Evolutionary conservation across 192 early-diverging fungal genomes (phyloP), one percentile per base, ranked within the genome.

Genomic region (Coemansia sp.): DNA sequence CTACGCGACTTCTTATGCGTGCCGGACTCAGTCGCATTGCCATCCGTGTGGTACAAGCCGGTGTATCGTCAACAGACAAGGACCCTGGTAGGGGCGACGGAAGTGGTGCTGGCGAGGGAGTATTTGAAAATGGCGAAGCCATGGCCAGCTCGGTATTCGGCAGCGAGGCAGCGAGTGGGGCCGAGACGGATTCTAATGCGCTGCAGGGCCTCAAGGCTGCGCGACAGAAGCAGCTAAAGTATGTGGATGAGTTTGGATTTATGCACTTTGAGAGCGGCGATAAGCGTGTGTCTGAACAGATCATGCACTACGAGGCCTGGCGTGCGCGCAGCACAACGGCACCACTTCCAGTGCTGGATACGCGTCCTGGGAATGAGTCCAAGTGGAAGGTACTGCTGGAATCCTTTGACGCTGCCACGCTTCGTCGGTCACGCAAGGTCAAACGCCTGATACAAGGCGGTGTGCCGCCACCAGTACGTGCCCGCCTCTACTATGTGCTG

Each of bases 371-470:
- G 28, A 65, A 55, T 62, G 71, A 65, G 30, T 61, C 53, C 41
- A 68, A 62, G 53, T 81, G 78, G 78, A 48, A 60, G 30, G 58
- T 69, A 23, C 56, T 81, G 64, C 54, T 81, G 58, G 59, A 28
- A 10, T 54, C 74, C 23, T 76, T 81, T 38, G 74, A 81, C 52
- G 49, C 51, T 7, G 54, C 60, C 2, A 67, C 70, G 31, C 52
- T 81, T 60, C 69, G 74, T 26, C 60, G 64, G 30, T 81, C 78
- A 63, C 63, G 74, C 65, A 81, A 69, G 64, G 66, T 81, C 69
- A 81, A 81, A 70, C 58, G 65, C 64, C 66, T 81, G 47, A 74
- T 76, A 56, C 73, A 81, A 53, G 74, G 69, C 0, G 78, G 78
- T 26, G 63, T 81, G 4, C 63, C 78, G 3, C 51, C 47, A 44